Evolutionary conservation across 192 early-diverging fungal species (phyloP), one percentile per base, ranked within the genome.

Genomic region (Coemansia aciculifera): DNA sequence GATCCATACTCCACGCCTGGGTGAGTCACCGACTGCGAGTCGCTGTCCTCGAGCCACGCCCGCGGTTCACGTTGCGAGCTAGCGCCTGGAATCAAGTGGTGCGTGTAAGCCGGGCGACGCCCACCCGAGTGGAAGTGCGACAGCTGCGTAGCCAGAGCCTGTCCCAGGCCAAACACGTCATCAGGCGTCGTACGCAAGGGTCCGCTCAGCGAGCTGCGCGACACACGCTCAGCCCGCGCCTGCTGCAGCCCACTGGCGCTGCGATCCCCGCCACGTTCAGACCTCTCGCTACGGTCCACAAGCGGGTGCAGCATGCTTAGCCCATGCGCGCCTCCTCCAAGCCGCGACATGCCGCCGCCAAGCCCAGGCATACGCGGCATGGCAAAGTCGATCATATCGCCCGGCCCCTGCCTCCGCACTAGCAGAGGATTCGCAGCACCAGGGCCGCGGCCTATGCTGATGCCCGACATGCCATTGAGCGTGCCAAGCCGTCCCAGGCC

Each of bases 301-400:
- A 83, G 52, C 48, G 75, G 75, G 19, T 83, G 80, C 11, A 51
- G 54, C 80, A 83, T 83, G 54, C 59, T 74, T 29, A 71, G 72
- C 21, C 64, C 67, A 37, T 39, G 62, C 8, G 66, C 32, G 4
- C 68, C 40, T 0, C 68, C 40, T 0, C 71, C 51, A 8, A 61
- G 57, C 5, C 62, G 59, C 17, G 59, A 36, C 32, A 62, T n/a
- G 24, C 69, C 54, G 11, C 68, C 68, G n/a, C 66, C 63, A 40
- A 83, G 60, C 3, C 59, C 66, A 21, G 72, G 37, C 62, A 77
- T 27, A 2, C 75, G 74, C 6, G 75, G 72, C 34, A 77, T 61
- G 31, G 46, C 57, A 17, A 81, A 60, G 34, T 61, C 70, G 3
- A 73, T n/a, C 17, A 43, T 29, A 1, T 66, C 72, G 10, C 59